Evolutionary conservation across 1,139 yeast species (phyloP), one percentile per base, ranked within the genome.

Genomic region (Geotrichum europaeum): DNA sequence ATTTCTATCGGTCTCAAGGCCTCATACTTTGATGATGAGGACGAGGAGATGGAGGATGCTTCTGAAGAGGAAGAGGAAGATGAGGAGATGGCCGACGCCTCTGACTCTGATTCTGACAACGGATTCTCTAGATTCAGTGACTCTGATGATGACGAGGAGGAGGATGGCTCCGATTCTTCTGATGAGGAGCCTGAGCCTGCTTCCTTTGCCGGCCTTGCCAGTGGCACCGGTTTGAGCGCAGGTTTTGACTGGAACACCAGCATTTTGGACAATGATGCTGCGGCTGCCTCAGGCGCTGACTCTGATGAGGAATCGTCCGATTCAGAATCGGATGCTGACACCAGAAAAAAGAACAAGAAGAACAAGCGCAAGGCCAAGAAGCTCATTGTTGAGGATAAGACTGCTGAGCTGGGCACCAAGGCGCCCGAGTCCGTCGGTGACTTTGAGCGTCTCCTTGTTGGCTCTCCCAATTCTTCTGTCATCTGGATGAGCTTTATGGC

Each of bases 401-500:
- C 98, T 20, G 92, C 87, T 57, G 95, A 89, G 61, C 80, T 94
- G 64, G 84, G 84, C 68, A 82, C 95, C 28, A 81, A 92, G 69
- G 60, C 94, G 13, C 99, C 99, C 49, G 96, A 92, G 74, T 90
- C 97, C 59, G 87, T 85, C 55, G 78, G 85, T 61, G 99, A 94
- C 75, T 94, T 90, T 71, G 99, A 94, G 75, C 84, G 99, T 69
- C 78, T 94, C 66, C 80, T 94, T 60, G 82, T 94, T 63, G 96
- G 97, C 71, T 87, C 88, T 70, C 98, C 99, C 60, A 88, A 90
- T 77, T 89, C 97, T 2, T 92, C 99, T 1, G 83, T 92, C 57
- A 77, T 91, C 66, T 94, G 99, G 99, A 92, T 94, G 90, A 90
- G 92, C 75, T 94, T 89, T 75, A 94, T 95, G 97, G 94, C 98